Conservation (phyloP, 75 land plant species). For the Isoetes taiwanensis region DNA sequence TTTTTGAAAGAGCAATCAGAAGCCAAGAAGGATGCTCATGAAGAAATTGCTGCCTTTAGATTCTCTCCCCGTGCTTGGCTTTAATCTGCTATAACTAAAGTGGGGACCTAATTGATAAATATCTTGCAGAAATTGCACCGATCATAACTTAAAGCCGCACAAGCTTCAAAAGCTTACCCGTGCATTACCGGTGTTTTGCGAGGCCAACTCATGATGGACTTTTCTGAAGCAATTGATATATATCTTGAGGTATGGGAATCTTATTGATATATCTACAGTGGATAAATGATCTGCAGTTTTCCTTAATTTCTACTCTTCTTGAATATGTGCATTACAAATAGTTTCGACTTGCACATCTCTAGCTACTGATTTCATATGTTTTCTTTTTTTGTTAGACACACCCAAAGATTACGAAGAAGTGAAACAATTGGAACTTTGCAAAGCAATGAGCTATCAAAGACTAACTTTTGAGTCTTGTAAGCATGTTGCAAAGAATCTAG, state of each 20-base stretch:
- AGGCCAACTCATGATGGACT: not conserved
- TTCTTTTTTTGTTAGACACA: too few species aligned
- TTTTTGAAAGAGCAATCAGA: too few species aligned
- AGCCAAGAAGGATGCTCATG: too few species aligned
- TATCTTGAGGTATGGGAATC: not conserved
- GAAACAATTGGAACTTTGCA: constrained; percentile 1
- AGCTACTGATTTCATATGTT: too few species aligned
- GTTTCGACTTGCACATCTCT: too few species aligned
- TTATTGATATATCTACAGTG: too few species aligned
- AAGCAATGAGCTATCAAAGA: not conserved
- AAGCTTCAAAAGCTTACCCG: not conserved
- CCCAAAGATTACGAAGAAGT: not conserved
- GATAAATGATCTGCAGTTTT: too few species aligned
- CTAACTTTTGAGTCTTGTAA: constrained; percentile 1
- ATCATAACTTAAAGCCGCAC: not conserved
- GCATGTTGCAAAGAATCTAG: not conserved
- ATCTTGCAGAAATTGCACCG: constrained; percentile 1
- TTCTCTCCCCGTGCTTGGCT: too few species aligned
- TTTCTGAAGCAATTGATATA: not conserved
- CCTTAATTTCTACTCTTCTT: too few species aligned
- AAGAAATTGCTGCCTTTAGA: too few species aligned
- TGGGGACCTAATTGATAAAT: constrained; percentile 1
- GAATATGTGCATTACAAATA: too few species aligned
- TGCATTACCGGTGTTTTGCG: not conserved
- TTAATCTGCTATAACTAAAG: not conserved